Evolutionary conservation across 2,329 filamentous ascomycete genomes (phyloP).

Genomic region (Boeremia exigua): DNA sequence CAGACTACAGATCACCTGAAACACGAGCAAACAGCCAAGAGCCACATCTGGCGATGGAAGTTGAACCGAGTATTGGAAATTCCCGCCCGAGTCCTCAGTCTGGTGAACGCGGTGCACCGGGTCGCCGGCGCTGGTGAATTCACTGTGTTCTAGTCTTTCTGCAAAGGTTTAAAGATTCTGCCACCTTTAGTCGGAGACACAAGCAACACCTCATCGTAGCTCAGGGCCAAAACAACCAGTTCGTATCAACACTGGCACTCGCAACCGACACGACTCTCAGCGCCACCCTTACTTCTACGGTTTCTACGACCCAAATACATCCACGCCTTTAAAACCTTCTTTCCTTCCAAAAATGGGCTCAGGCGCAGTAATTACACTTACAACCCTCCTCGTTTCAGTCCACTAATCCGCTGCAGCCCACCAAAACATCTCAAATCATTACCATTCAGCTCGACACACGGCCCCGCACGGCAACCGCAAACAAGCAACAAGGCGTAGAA

Average conservation of each 20-base stretch:
- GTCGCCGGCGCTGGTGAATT: too few relatives aligned
- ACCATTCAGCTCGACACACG: neutral
- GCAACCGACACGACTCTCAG: too few relatives aligned
- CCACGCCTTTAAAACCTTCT: too few relatives aligned
- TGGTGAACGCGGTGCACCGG: neutral
- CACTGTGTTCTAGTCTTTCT: neutral
- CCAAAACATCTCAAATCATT: constrained; percentile 1
- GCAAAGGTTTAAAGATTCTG: neutral
- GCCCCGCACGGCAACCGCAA: neutral
- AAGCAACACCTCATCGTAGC: too few relatives aligned
- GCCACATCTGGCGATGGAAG: neutral
- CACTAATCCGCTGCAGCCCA: neutral
- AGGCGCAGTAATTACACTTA: too few relatives aligned
- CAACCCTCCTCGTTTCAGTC: neutral
- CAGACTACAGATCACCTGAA: constrained; percentile 1
- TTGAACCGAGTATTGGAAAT: neutral
- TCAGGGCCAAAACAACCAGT: too few relatives aligned
- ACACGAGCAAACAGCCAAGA: neutral
- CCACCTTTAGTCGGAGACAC: too few relatives aligned
- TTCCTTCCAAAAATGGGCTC: too few relatives aligned
- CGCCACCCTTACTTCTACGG: too few relatives aligned
- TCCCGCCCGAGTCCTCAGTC: neutral
- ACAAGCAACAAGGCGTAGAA: neutral
- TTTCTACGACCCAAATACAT: too few relatives aligned
- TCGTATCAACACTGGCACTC: too few relatives aligned